Evolutionary conservation across 352 stramenopile species (phyloP).

Genomic region (Phytophthora ohioensis): DNA sequence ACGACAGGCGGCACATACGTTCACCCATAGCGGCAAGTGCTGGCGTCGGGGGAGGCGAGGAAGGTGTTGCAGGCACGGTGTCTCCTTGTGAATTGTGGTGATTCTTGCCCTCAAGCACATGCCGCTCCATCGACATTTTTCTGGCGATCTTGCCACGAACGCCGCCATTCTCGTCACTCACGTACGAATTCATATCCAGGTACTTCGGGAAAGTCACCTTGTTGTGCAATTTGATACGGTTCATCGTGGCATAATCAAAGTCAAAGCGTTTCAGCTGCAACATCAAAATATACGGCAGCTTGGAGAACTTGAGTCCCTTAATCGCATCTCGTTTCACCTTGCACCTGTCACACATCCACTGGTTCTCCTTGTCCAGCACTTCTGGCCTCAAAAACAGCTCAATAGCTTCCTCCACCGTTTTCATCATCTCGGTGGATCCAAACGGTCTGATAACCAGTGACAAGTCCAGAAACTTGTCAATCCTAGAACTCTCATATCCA

Average conservation of each 20-base stretch:
- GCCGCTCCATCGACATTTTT: constrained; percentile 90
- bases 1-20: constrained; percentile 62
- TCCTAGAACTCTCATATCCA: constrained; percentile 84
- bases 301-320: constrained; percentile 91
- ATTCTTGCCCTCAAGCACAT: constrained; percentile 69
- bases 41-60: constrained; percentile 30
- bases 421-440: constrained; percentile 86
- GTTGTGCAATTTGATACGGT: constrained; percentile 89
- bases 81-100: constrained; percentile 31
- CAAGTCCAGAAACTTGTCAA: constrained; percentile 92
- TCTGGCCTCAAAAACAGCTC: constrained; percentile 90
- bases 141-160: constrained; percentile 68
- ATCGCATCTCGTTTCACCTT: constrained; percentile 89
- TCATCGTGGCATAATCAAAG: constrained; percentile 93
- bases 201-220: constrained; percentile 91
- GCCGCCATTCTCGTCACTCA: constrained; percentile 62
- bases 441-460: constrained; percentile 91
- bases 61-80: constrained; percentile 7
- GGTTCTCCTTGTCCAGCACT: constrained; percentile 90
- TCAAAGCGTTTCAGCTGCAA: constrained; percentile 94
- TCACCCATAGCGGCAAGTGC: constrained; percentile 21
- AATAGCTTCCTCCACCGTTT: constrained; percentile 87
- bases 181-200: constrained; percentile 91
- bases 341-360: constrained; percentile 89
- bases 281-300: constrained; percentile 90